phyloP scores from a whole-genome alignment of 164 flowering plant genomes.

The Stephania japonica region DNA sequence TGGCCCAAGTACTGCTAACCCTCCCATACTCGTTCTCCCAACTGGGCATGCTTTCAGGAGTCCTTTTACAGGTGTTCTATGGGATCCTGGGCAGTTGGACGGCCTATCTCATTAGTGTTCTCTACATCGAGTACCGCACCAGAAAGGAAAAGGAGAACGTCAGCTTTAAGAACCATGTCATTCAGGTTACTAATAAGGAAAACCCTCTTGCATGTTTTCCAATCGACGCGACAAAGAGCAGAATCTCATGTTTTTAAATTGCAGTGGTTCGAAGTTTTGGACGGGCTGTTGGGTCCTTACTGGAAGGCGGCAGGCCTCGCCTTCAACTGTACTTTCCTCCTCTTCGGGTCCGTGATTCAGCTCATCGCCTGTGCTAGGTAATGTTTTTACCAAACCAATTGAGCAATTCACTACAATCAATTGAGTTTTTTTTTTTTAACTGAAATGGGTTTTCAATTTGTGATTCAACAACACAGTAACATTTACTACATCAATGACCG shows the following conservation, averaged over 20 bases:
- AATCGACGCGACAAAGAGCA: background rate
- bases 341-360: constrained; percentile 90
- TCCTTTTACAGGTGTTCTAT: constrained; percentile 62
- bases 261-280: constrained; percentile 95
- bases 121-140: constrained; percentile 66
- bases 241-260: background rate
- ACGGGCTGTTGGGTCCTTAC: constrained; percentile 83
- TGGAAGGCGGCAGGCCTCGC: constrained; percentile 90
- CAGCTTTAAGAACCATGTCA: constrained; percentile 82
- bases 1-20: constrained; percentile 57
- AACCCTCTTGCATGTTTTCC: background rate
- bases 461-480: constrained; percentile 45
- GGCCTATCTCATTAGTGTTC: constrained; percentile 82
- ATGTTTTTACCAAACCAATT: background rate
- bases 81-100: constrained; percentile 90
- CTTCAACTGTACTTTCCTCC: constrained; percentile 87
- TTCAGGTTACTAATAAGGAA: constrained; percentile 47
- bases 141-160: constrained; percentile 75
- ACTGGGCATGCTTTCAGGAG: constrained; percentile 73
- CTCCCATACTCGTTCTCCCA: constrained; percentile 90
- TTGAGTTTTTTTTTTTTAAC: background rate
- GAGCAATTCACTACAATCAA: too few relatives aligned
- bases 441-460: background rate
- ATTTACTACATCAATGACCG: constrained; percentile 89
- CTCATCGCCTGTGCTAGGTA: constrained; percentile 96